Conservation (phyloP, 306 rosid species). For the Pterocarpus santalinus region DNA sequence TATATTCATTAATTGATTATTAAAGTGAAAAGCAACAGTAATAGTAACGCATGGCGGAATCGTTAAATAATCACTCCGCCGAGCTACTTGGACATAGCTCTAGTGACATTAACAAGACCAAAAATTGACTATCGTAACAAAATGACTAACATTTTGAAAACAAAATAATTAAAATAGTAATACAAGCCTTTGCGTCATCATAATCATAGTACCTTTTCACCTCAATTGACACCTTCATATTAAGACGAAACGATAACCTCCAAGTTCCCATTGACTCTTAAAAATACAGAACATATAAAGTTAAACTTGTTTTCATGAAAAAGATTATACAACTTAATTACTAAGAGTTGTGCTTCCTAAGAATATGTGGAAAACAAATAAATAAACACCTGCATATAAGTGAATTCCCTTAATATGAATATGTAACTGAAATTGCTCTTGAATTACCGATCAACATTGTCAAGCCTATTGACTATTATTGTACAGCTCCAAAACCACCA, state of each 20-base stretch:
- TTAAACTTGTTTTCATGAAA: background rate
- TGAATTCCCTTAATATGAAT: background rate
- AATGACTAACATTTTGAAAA: no score
- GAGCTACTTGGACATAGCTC: background rate
- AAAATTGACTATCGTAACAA: background rate
- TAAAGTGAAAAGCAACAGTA: background rate
- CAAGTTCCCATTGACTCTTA: background rate
- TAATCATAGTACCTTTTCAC: background rate
- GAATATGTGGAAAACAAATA: background rate
- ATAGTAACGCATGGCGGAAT: no score
- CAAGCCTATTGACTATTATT: background rate
- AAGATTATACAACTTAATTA: no score
- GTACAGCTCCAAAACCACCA: constrained; percentile 36
- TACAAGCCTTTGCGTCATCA: background rate
- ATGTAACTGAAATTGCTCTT: constrained; percentile 7
- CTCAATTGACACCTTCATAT: background rate
- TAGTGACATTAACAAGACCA: background rate
- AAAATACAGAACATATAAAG: background rate
- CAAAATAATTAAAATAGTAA: background rate
- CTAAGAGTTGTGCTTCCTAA: background rate
- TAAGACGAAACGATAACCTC: background rate
- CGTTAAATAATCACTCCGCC: no score
- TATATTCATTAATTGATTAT: background rate
- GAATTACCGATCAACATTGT: constrained; percentile 5
- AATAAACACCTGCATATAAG: background rate